Conservation (phyloP, 2,329 filamentous ascomycete genomes). For the Pyrenochaeta sp. region DNA sequence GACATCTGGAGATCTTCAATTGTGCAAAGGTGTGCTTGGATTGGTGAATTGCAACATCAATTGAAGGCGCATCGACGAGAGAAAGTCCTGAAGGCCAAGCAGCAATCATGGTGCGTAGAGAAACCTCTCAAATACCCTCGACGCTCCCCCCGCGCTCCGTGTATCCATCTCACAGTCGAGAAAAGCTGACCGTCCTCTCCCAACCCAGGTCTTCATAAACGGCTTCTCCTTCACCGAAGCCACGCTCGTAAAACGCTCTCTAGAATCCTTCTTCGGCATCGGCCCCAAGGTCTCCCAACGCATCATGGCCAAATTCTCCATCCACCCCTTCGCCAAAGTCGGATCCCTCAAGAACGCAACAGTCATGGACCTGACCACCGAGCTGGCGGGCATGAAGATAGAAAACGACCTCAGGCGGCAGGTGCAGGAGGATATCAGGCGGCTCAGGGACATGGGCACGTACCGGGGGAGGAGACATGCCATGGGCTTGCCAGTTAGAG, state of each 20-base stretch:
- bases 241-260: conserved; percentile 82
- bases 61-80: no score
- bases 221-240: conserved; percentile 85
- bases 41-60: conserved; percentile 25
- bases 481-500: conserved; percentile 88
- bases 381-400: conserved; percentile 90
- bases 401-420: conserved; percentile 85
- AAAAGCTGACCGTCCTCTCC: no score
- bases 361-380: conserved; percentile 80
- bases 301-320: conserved; percentile 87
- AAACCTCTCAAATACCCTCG: no score
- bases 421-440: conserved; percentile 82
- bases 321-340: conserved; percentile 83
- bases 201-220: conserved; percentile 77
- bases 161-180: no score
- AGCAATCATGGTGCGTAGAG: conserved; percentile 34
- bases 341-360: conserved; percentile 77
- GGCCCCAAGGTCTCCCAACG: conserved; percentile 60
- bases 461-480: conserved; percentile 91
- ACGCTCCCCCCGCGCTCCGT: no score
- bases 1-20: conserved; percentile 11
- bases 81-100: conserved; percentile 19
- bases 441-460: conserved; percentile 88
- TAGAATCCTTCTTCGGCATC: conserved; percentile 58
- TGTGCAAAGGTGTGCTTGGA: conserved; percentile 14